Evolutionary conservation across 495 filamentous ascomycete genomes (phyloP), one percentile per base, ranked within the genome.

Genomic region (Xylaria longipes): DNA sequence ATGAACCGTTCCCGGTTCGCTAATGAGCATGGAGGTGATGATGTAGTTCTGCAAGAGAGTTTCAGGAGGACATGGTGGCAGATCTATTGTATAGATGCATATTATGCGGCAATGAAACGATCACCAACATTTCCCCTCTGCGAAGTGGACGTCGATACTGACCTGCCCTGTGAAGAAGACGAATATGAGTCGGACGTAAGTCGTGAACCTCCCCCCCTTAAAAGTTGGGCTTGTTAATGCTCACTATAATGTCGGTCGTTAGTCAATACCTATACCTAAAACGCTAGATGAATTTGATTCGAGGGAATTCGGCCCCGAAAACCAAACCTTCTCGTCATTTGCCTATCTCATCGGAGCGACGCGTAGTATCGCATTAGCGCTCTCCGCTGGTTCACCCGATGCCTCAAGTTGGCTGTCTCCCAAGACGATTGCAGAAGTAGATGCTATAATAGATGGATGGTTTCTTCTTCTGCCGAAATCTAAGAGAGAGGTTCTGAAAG

Each of bases 41-140:
- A 89, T 65, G 81, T 83, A 0, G 82, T 92, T 8, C 74, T 91
- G 6, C 89, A 89, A 58, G 91, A 94, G 73, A 88, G 87, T 71
- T 84, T 89, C 79, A 84, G 91, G 61, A 83, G 92, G 31, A 93
- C 91, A 5, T 93, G 89, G 88, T 94, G 91, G 91, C 87, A 91
- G 67, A 75, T 94, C 60, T 93, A 89, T 72, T 84, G 90, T 27
- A 83, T 90, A 11, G 91, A 93, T 62, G 84, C 82, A 5, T 73
- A 78, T 73, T 74, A 79, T 67, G 76, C 80, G 73, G 80, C 76
- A 37, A 77, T 79, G 20, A 70, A 79, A 62, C 74, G 76, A 57
- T 52, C 76, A 1, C 76, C 83, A 27, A 80, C 76, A 1, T 84
- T 87, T 62, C 66, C 68, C 12, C 73, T 82, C 20, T 76, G 78